Evolutionary conservation across 1,284 basidiomycete genomes (phyloP).

Genomic region (Cerioporus squamosus): DNA sequence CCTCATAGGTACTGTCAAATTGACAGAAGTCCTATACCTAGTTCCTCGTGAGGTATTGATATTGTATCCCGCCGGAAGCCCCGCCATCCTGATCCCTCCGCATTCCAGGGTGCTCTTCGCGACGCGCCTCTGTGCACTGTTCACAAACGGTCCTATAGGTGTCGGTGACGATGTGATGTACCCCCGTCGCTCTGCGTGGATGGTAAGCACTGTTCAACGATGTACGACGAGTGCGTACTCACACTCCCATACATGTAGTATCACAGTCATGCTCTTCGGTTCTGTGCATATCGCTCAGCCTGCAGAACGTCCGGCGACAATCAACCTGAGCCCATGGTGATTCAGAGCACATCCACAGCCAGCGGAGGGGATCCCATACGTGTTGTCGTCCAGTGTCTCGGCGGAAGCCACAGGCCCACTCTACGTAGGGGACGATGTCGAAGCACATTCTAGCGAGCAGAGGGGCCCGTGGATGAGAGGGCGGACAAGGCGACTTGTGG

Average conservation of each 20-base stretch:
- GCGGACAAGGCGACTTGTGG: too few species aligned
- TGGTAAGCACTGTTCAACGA: not conserved
- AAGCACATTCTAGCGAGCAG: too few species aligned
- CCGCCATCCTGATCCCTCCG: not conserved
- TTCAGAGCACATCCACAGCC: not conserved
- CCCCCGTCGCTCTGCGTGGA: conserved; percentile 11
- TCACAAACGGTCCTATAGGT: not conserved
- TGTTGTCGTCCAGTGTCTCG: conserved; percentile 7
- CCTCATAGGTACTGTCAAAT: too few species aligned
- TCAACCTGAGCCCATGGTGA: conserved; percentile 17
- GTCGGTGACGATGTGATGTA: conserved; percentile 21
- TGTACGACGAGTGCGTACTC: not conserved
- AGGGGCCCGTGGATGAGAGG: too few species aligned
- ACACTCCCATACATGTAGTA: conserved; percentile 10
- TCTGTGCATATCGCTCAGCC: conserved; percentile 21
- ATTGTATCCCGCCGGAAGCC: not conserved
- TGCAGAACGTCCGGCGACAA: conserved; percentile 21
- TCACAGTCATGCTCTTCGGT: conserved; percentile 21
- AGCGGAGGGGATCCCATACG: conserved; percentile 10
- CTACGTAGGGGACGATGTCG: conserved; percentile 16
- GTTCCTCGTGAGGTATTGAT: not conserved
- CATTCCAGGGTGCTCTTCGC: conserved; percentile 5
- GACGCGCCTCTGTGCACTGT: conserved; percentile 2
- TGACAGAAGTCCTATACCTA: too few species aligned
- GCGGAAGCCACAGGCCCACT: conserved; percentile 23